A percentile compares a stretch with the other conserved stretches of the same genome.
Conservation (phyloP, 2,329 filamentous ascomycete species). For the Fusarium robinianum region DNA sequence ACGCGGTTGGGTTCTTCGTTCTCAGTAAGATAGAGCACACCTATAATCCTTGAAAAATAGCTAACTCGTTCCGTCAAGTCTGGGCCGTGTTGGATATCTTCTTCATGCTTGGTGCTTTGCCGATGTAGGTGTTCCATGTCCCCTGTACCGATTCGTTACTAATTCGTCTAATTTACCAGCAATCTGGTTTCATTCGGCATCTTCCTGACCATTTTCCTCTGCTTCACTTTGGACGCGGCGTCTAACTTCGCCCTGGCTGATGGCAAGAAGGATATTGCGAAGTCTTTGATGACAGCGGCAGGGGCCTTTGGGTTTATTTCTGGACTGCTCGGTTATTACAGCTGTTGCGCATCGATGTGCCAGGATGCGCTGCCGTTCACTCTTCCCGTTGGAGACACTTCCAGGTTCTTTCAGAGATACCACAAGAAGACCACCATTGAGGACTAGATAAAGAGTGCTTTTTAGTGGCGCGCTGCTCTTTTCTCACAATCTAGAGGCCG, state of each 20-base stretch:
- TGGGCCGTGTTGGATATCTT: slow-evolving; percentile 15
- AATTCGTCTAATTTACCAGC: not conserved
- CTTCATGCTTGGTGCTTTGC: slow-evolving; percentile 13
- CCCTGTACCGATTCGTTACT: not conserved
- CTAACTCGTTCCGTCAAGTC: not conserved
- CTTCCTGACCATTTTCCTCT: slow-evolving; percentile 9
- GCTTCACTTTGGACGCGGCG: slow-evolving; percentile 10
- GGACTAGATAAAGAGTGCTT: too few relatives aligned
- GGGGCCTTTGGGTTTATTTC: slow-evolving; percentile 14
- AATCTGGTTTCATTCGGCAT: slow-evolving; percentile 7
- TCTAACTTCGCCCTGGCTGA: slow-evolving; percentile 13
- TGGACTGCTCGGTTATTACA: slow-evolving; percentile 11
- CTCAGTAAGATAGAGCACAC: not conserved
- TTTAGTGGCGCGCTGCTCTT: too few relatives aligned
- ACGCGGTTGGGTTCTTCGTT: slow-evolving; percentile 16
- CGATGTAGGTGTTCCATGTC: not conserved
- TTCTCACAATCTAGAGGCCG: too few relatives aligned
- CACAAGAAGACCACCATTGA: too few relatives aligned
- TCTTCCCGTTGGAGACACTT: slow-evolving; percentile 10
- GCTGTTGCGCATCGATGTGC: slow-evolving; percentile 3
- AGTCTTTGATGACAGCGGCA: slow-evolving; percentile 5
- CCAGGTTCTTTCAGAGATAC: not conserved
- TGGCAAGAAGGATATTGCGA: not conserved
- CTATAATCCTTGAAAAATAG: accelerated
- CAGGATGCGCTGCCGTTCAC: slow-evolving; percentile 6